These are phyloP conservation scores for Penicillium dipodomyicola DNA, from an alignment of 495 filamentous ascomycete genomes.

Conservation along the genomic window DNA sequence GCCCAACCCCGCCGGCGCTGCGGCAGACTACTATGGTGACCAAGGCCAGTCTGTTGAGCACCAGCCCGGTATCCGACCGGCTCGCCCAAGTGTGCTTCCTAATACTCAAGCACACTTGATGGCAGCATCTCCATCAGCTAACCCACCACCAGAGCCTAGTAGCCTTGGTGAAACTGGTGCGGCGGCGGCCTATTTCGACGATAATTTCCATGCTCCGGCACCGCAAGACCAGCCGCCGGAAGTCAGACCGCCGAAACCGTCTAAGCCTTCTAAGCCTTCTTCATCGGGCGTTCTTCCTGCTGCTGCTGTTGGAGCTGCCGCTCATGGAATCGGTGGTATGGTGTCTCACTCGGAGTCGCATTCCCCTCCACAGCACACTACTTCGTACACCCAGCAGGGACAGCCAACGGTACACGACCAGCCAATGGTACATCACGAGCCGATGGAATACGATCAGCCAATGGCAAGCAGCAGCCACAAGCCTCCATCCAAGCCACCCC, in stretches of 20 bases:
- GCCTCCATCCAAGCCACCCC: slow-evolving; percentile 26
- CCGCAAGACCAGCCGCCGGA: slow-evolving; percentile 18
- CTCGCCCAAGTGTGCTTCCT: slow-evolving; percentile 53
- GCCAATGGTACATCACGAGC: background rate
- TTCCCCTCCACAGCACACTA: slow-evolving; percentile 19
- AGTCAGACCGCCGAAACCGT: slow-evolving; percentile 26
- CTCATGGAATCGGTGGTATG: slow-evolving; percentile 29
- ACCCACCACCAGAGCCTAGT: slow-evolving; percentile 53
- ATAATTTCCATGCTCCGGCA: slow-evolving; percentile 20
- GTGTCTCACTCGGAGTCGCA: slow-evolving; percentile 18
- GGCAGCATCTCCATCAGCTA: slow-evolving; percentile 45
- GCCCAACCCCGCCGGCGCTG: slow-evolving; percentile 55
- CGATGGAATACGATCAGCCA: background rate
- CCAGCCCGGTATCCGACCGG: slow-evolving; percentile 59
- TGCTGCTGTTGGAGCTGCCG: slow-evolving; percentile 25
- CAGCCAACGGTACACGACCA: background rate
- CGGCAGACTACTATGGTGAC: slow-evolving; percentile 66
- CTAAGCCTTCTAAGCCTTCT: slow-evolving; percentile 28
- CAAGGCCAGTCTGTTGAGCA: slow-evolving; percentile 60
- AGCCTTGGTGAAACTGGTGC: slow-evolving; percentile 49
- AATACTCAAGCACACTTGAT: slow-evolving; percentile 50
- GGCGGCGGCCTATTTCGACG: slow-evolving; percentile 49
- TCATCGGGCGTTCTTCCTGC: slow-evolving; percentile 26
- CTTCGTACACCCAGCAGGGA: slow-evolving; percentile 19
- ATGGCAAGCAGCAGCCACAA: slow-evolving; percentile 18